Evolutionary conservation across 2,329 filamentous ascomycete genomes (phyloP).

Genomic region (Bipolaris cookei): DNA sequence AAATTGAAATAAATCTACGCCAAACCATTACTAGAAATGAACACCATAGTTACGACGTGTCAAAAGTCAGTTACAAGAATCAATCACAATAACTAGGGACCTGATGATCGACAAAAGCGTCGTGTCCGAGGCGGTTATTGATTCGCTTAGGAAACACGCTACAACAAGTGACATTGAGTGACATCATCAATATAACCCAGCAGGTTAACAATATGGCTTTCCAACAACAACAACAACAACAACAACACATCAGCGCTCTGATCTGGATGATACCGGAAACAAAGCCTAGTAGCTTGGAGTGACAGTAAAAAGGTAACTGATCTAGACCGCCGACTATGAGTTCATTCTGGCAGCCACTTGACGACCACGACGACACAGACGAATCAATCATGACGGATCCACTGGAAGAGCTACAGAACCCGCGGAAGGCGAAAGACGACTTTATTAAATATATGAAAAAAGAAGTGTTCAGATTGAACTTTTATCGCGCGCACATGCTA

Average conservation of each 20-base stretch:
- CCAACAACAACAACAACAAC: not conserved
- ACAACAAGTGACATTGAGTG: constrained; percentile 6
- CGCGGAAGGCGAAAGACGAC: constrained; percentile 26
- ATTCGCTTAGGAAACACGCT: constrained; percentile 1
- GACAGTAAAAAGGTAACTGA: constrained; percentile 3
- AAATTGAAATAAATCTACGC: no score
- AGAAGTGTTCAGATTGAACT: constrained; percentile 28
- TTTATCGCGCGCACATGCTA: constrained; percentile 40
- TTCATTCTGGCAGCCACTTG: constrained; percentile 13
- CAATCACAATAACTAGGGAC: constrained; percentile 3
- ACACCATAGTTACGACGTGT: not conserved
- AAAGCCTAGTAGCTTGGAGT: not conserved
- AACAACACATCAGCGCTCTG: not conserved
- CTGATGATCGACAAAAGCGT: not conserved
- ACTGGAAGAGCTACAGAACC: constrained; percentile 24
- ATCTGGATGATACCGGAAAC: not conserved
- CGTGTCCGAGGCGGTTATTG: not conserved
- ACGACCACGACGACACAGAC: constrained; percentile 4
- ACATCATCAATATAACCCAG: constrained; percentile 7
- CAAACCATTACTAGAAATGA: not conserved
- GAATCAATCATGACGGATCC: constrained; percentile 22
- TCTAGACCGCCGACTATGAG: constrained; percentile 3
- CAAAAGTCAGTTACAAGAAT: not conserved
- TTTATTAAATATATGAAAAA: constrained; percentile 27
- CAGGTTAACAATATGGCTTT: constrained; percentile 4